Percentiles rank a stretch among this genome's conserved stretches.
Conservation (phyloP, 805 yeast species). For the Candida manassasensis region DNA sequence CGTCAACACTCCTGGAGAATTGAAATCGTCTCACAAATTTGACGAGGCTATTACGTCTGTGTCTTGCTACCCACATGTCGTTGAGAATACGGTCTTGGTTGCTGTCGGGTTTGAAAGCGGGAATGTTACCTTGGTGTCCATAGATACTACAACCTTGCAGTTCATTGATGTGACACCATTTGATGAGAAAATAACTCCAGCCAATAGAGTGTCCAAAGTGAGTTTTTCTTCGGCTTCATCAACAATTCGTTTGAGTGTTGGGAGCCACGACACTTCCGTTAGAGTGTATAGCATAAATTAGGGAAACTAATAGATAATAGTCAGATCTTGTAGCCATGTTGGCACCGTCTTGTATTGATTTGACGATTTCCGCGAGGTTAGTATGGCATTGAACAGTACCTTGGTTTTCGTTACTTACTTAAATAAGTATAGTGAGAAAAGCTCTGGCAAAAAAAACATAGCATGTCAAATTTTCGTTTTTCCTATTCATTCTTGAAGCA, state of each 20-base stretch:
- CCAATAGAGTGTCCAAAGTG: constrained; percentile 56
- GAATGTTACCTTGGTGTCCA: constrained; percentile 40
- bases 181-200: constrained; percentile 46
- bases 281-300: constrained; percentile 34
- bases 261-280: constrained; percentile 63
- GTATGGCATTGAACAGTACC: too few species aligned
- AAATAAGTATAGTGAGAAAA: too few species aligned
- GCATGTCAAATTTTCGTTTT: too few species aligned
- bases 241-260: constrained; percentile 42
- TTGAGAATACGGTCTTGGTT: constrained; percentile 24
- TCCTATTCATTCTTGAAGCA: too few species aligned
- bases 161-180: constrained; percentile 26
- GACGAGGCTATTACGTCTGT: constrained; percentile 63
- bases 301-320: too few species aligned
- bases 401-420: too few species aligned
- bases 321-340: too few species aligned
- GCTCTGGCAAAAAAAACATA: too few species aligned
- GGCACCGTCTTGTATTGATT: too few species aligned
- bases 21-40: constrained; percentile 41
- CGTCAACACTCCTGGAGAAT: constrained; percentile 33
- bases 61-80: constrained; percentile 36
- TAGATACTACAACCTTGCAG: constrained; percentile 24
- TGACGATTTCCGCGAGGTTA: too few species aligned
- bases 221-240: constrained; percentile 43
- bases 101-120: constrained; percentile 77